A percentile compares a stretch with the other conserved stretches of the same genome.
phyloP scores from a whole-genome alignment of 768 basidiomycete species.

The Auriscalpium microsporum region DNA sequence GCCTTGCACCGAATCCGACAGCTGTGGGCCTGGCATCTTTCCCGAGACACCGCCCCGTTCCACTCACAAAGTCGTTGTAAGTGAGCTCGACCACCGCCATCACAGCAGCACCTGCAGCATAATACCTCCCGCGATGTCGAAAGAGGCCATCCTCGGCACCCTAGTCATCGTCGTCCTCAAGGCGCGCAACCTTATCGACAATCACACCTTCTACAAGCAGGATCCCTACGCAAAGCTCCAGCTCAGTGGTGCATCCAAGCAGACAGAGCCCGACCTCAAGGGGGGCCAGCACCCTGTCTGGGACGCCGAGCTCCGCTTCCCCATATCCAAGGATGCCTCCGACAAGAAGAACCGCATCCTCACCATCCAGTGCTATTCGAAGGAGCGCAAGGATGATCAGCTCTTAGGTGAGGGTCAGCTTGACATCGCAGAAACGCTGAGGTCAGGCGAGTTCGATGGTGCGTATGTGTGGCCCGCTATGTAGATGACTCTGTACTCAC shows the following conservation, averaged over 20 bases:
- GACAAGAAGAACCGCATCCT: slow-evolving; percentile 49
- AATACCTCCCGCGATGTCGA: slow-evolving; percentile 5
- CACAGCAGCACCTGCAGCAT: too few relatives aligned
- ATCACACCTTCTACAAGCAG: slow-evolving; percentile 83
- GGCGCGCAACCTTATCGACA: slow-evolving; percentile 74
- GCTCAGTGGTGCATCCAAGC: slow-evolving; percentile 52
- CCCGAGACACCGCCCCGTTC: too few relatives aligned
- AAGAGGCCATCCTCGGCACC: slow-evolving; percentile 47
- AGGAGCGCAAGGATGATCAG: slow-evolving; percentile 69
- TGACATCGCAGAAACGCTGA: slow-evolving; percentile 71
- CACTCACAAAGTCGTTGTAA: too few relatives aligned
- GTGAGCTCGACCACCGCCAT: too few relatives aligned
- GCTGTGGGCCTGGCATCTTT: too few relatives aligned
- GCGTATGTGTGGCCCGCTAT: slow-evolving; percentile 22
- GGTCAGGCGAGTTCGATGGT: slow-evolving; percentile 91
- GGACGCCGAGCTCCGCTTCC: slow-evolving; percentile 83
- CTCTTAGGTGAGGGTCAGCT: slow-evolving; percentile 67
- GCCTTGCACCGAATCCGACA: too few relatives aligned
- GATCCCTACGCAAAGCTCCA: slow-evolving; percentile 72
- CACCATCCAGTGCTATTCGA: slow-evolving; percentile 71
- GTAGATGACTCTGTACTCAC: not conserved
- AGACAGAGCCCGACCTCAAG: slow-evolving; percentile 66
- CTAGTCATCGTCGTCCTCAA: slow-evolving; percentile 81
- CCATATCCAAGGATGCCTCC: slow-evolving; percentile 47
- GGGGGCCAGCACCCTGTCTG: slow-evolving; percentile 93